These are phyloP conservation scores for Pestalotiopsis sp. DNA, from an alignment of 2,329 filamentous ascomycete species.

Conservation along the genomic window DNA sequence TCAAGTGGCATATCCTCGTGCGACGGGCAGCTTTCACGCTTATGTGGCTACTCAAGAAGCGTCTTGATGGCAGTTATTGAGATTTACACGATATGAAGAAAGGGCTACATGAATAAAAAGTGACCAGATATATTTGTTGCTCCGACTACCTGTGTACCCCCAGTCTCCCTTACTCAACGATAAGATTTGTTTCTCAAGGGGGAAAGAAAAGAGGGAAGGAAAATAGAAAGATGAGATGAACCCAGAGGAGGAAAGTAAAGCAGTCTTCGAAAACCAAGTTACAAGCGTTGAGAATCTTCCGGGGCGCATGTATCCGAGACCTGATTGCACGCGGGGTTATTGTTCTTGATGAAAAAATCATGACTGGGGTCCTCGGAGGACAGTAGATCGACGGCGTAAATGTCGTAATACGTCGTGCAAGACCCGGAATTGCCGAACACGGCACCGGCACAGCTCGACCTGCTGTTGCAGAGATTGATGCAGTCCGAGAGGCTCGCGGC, in stretches of 20 bases:
- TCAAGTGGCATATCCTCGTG: background rate
- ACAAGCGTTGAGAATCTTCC: too few relatives aligned
- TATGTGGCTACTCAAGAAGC: constrained; percentile 2
- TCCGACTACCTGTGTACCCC: too few relatives aligned
- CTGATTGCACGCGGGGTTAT: background rate
- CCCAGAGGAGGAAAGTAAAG: too few relatives aligned
- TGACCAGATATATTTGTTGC: too few relatives aligned
- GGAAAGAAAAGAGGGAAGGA: too few relatives aligned
- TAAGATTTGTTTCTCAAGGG: too few relatives aligned
- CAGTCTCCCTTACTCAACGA: too few relatives aligned
- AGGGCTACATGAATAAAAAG: background rate
- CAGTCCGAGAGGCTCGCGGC: background rate
- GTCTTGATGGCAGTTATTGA: background rate
- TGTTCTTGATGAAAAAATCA: background rate
- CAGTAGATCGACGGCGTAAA: background rate
- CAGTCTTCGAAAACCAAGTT: too few relatives aligned
- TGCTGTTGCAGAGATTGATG: background rate
- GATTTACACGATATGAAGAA: background rate
- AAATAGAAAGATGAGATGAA: too few relatives aligned
- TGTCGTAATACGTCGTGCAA: background rate
- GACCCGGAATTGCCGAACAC: background rate
- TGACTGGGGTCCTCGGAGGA: background rate
- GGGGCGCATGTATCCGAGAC: background rate
- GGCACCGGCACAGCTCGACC: background rate
- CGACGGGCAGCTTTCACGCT: background rate